phyloP scores from a whole-genome alignment of 2,329 filamentous ascomycete genomes.

The Salinomyces thailandicus region DNA sequence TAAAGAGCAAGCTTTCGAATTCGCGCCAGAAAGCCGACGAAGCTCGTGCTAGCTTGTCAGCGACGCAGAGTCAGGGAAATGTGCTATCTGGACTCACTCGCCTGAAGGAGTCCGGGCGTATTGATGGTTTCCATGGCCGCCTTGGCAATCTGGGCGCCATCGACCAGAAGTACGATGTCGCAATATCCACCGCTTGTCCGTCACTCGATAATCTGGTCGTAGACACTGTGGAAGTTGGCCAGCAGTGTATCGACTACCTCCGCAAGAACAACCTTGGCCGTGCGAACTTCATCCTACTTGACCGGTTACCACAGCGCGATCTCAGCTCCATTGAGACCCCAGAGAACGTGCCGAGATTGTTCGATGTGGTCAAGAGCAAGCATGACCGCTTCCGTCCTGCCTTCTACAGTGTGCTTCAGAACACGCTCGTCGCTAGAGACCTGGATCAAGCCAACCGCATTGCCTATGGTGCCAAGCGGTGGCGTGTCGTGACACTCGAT shows the following conservation, averaged over 20 bases:
- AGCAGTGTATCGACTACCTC: constrained; percentile 96
- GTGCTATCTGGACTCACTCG: constrained; percentile 87
- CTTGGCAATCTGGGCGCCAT: constrained; percentile 91
- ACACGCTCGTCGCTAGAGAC: constrained; percentile 86
- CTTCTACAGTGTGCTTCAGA: constrained; percentile 90
- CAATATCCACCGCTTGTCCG: constrained; percentile 93
- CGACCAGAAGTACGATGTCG: constrained; percentile 86
- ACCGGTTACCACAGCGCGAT: constrained; percentile 71
- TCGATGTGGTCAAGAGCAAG: constrained; percentile 84
- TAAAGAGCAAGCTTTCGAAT: constrained; percentile 75
- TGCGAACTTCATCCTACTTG: constrained; percentile 92
- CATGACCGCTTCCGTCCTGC: constrained; percentile 77
- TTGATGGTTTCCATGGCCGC: constrained; percentile 92
- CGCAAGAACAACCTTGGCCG: constrained; percentile 94
- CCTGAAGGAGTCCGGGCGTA: constrained; percentile 88
- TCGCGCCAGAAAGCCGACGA: constrained; percentile 93
- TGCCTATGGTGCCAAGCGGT: constrained; percentile 84
- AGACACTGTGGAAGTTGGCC: constrained; percentile 87
- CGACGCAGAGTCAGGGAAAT: constrained; percentile 69
- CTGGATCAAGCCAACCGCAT: constrained; percentile 95
- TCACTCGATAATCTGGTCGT: constrained; percentile 93
- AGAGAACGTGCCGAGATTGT: constrained; percentile 82
- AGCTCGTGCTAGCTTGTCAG: constrained; percentile 78
- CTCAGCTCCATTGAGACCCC: constrained; percentile 75
- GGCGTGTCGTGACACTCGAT: constrained; percentile 91